Evolutionary conservation across 306 rosid species (phyloP).

Genomic region (Prunus armeniaca): DNA sequence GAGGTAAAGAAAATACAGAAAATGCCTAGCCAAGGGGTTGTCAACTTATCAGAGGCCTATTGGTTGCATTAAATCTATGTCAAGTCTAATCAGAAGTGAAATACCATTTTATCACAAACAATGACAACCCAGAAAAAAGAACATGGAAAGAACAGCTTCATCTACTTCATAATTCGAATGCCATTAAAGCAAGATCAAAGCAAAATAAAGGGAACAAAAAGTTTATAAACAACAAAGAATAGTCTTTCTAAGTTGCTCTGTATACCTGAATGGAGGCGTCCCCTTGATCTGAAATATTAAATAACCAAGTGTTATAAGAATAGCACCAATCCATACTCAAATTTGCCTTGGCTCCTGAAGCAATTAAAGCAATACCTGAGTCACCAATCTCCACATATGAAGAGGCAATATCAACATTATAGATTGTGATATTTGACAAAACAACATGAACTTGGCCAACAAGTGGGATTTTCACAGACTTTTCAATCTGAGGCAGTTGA

Average conservation of each 20-base stretch:
- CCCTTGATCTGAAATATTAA: constrained; percentile 68
- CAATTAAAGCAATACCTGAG: constrained; percentile 51
- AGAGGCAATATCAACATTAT: constrained; percentile 43
- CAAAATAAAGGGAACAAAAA: background rate
- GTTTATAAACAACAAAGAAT: background rate
- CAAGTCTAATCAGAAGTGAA: background rate
- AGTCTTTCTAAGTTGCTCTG: background rate
- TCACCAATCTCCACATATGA: constrained; percentile 61
- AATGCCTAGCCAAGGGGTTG: background rate
- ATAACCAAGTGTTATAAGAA: constrained; percentile 54
- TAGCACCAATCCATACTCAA: constrained; percentile 70
- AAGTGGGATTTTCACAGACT: constrained; percentile 44
- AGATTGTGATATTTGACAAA: constrained; percentile 61
- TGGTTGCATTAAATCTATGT: background rate
- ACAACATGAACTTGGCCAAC: constrained; percentile 56
- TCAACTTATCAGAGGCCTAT: background rate
- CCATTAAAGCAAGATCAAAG: background rate
- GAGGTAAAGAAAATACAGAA: background rate
- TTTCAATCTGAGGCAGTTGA: constrained; percentile 59
- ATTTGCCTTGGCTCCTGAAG: constrained; percentile 70
- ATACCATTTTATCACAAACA: background rate
- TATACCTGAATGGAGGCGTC: constrained; percentile 73
- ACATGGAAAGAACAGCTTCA: background rate
- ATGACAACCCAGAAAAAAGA: background rate
- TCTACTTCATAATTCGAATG: background rate